Base-by-base conservation (phyloP, 768 basidiomycete genomes). In the Gelatoporia subvermispora region DNA sequence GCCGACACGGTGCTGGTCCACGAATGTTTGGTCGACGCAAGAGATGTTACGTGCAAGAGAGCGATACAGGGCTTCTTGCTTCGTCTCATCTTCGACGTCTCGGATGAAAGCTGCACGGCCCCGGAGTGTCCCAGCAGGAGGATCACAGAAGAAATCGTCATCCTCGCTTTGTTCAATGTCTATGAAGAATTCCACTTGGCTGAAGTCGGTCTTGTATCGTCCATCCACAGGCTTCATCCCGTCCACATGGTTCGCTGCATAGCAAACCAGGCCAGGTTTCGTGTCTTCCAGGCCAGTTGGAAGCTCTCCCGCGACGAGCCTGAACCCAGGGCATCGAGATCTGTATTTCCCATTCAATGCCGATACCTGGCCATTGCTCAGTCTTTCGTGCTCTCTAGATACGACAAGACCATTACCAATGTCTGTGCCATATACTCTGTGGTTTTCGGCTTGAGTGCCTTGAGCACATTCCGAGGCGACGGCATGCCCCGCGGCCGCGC, bases 1-100 rank as follows among this genome's bases (percentile, higher is more conserved):
- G 35, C 55, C 61, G 0, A 47, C 50, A 7, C 69, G 65, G 38
- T 60, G 59, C 43, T 69, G 70, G 11, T 58, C 51, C n/a, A 52
- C 42, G 34, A 48, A 53, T 34, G 51, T 43, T 13, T 57, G 60
- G 16, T 50, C 56, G 7, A 57, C 53, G 23, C 62, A 64, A 3
- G 51, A 17, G 4, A 51, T 51, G 20, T 68, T 44, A 44, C 67
- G 67, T 5, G 38, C 52, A 15, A 42, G 21, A 21, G 47, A 8
- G n/a, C 28, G 2, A 60, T 35, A 8, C 41, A 17, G 18, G 21
- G 24, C 35, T 22, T 16, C 15, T 15, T 40, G 35, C 24, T 31
- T 50, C 43, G n/a, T 18, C 2, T 25, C 35, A 11, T 20, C 10
- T 18, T 35, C 16, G 13, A 21, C 15, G 15, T 3, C n/a, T 13